Conservation (phyloP, 257 asterid genomes). For the Osmanthus fragrans region DNA sequence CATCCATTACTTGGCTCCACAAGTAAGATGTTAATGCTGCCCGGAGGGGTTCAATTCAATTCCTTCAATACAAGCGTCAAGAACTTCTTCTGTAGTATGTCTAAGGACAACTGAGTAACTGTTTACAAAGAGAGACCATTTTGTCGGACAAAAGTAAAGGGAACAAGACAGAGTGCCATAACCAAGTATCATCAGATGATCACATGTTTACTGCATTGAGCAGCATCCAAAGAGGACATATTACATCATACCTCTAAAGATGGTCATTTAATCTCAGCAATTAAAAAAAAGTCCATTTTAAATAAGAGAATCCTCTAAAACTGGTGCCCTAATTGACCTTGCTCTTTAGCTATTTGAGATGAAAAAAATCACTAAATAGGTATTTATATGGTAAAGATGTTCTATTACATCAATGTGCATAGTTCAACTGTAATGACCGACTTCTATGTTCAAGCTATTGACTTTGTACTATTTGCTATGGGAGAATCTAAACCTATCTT, state of each 20-base stretch:
- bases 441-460: no score
- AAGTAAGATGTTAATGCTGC: conserved; percentile 72
- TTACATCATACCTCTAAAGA: no score
- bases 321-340: background rate
- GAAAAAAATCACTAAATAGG: background rate
- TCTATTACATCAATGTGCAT: background rate
- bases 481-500: no score
- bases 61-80: conserved; percentile 83
- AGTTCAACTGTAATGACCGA: background rate
- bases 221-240: no score
- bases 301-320: background rate
- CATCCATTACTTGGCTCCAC: conserved; percentile 71
- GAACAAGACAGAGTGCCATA: background rate
- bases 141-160: conserved; percentile 3
- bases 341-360: background rate
- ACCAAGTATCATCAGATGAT: background rate
- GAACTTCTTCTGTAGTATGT: conserved; percentile 93
- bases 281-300: background rate
- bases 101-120: conserved; percentile 84
- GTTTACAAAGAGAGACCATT: conserved; percentile 31
- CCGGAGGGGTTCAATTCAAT: conserved; percentile 65
- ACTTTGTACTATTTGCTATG: no score
- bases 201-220: no score
- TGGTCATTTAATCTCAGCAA: no score
- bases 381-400: background rate